Conservation (phyloP, 208 protist species). For the Acanthamoeba castellanii region DNA sequence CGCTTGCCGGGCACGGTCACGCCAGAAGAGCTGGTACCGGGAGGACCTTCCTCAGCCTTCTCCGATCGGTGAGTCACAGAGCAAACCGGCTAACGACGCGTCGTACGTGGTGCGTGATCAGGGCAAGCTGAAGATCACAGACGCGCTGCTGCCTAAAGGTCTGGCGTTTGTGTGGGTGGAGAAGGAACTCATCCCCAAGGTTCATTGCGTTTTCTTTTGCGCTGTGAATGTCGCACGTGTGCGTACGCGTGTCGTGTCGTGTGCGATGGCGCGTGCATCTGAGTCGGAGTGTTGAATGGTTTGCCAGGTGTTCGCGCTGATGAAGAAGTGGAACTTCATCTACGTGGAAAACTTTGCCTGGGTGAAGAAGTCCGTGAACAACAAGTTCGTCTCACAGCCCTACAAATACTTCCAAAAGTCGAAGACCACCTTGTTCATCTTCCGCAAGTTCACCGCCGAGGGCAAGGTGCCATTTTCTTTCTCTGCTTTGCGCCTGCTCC, state of each 20-base stretch:
- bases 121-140: constrained; percentile 73
- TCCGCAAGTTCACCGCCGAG: constrained; percentile 78
- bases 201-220: constrained; percentile 21
- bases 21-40: constrained; percentile 28
- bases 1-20: constrained; percentile 44
- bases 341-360: constrained; percentile 88
- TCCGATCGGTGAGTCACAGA: no score
- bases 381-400: constrained; percentile 58
- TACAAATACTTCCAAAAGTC: constrained; percentile 78
- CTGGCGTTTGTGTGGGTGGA: constrained; percentile 86
- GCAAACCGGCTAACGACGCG: no score
- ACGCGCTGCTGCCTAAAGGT: constrained; percentile 74
- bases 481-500: not conserved
- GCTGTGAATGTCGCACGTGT: not conserved
- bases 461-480: not conserved
- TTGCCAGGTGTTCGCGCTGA: constrained; percentile 66
- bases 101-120: not conserved
- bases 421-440: constrained; percentile 83
- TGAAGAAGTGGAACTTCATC: constrained; percentile 78
- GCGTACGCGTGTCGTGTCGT: no score
- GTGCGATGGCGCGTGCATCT: not conserved
- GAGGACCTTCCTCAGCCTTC: not conserved
- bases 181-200: constrained; percentile 81
- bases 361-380: constrained; percentile 78
- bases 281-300: not conserved